These are phyloP conservation scores for Antitrichia curtipendula DNA, from an alignment of 225 moss, liverwort and hornwort species.

Conservation along the genomic window DNA sequence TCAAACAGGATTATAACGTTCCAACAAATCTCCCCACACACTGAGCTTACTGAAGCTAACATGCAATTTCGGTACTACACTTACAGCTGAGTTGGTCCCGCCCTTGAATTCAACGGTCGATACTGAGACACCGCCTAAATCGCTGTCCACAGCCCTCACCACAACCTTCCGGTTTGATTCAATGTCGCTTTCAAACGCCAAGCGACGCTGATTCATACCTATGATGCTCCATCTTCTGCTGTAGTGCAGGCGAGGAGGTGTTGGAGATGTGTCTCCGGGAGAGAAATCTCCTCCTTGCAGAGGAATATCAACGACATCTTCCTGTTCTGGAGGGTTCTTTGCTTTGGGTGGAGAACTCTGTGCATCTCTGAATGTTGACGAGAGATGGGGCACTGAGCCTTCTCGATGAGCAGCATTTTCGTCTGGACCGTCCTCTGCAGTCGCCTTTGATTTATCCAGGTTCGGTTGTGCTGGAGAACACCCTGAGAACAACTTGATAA, in stretches of 20 bases:
- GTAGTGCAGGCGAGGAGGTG: slow-evolving; percentile 4
- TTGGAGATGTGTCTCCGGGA: neutral
- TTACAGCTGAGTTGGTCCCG: slow-evolving; percentile 11
- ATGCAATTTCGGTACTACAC: neutral
- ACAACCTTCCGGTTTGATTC: neutral
- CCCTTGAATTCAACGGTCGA: slow-evolving; percentile 10
- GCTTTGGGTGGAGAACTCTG: neutral
- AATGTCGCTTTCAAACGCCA: slow-evolving; percentile 12
- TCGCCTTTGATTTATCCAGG: neutral
- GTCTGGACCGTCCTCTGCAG: neutral
- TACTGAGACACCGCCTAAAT: neutral
- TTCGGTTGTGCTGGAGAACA: neutral
- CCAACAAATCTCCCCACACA: neutral
- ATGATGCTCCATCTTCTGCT: neutral
- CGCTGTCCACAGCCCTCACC: neutral
- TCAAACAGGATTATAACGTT: neutral
- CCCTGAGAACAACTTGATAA: slow-evolving; percentile 3
- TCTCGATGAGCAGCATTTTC: neutral
- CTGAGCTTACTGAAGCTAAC: neutral
- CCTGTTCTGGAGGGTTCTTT: neutral
- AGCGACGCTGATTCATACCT: slow-evolving; percentile 29
- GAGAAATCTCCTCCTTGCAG: neutral
- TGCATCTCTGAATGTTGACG: neutral
- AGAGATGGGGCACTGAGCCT: neutral
- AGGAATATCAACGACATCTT: neutral